Conservation (phyloP, 164 flowering plant genomes). For the Chimonanthus praecox region DNA sequence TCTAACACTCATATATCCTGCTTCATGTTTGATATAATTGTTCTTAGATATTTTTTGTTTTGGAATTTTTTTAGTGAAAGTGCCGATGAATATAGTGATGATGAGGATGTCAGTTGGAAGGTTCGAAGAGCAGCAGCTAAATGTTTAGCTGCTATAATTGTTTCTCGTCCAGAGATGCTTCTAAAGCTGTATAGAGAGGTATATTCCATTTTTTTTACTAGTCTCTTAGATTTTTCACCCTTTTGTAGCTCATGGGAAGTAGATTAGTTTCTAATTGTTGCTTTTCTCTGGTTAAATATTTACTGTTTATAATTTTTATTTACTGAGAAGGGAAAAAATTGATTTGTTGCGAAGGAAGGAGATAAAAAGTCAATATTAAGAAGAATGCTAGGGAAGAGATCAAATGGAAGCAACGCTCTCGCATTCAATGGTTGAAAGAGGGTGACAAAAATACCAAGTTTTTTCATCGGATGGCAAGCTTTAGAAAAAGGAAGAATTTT, state of each 20-base stretch:
- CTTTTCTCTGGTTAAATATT: neutral
- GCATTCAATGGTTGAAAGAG: no score
- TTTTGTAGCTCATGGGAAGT: neutral
- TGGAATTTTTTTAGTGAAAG: conserved; percentile 63
- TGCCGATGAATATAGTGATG: conserved; percentile 95
- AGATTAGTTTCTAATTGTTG: neutral
- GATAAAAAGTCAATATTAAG: no score
- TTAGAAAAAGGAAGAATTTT: no score
- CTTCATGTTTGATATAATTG: neutral
- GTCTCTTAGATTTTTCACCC: neutral
- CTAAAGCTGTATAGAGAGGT: conserved; percentile 83
- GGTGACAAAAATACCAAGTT: no score
- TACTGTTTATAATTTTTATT: neutral
- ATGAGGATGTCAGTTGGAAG: conserved; percentile 98
- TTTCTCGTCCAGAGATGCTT: conserved; percentile 97
- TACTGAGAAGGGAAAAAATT: neutral
- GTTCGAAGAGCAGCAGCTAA: conserved; percentile 98
- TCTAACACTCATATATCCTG: neutral
- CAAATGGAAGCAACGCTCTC: no score
- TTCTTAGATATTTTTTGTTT: neutral
- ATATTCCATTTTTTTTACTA: conserved; percentile 1
- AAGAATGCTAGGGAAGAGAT: no score
- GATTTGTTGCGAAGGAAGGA: no score
- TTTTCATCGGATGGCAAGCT: no score
- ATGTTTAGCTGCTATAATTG: conserved; percentile 90